phyloP scores from a whole-genome alignment of 1,284 basidiomycete genomes.

The Ganoderma boninense region DNA sequence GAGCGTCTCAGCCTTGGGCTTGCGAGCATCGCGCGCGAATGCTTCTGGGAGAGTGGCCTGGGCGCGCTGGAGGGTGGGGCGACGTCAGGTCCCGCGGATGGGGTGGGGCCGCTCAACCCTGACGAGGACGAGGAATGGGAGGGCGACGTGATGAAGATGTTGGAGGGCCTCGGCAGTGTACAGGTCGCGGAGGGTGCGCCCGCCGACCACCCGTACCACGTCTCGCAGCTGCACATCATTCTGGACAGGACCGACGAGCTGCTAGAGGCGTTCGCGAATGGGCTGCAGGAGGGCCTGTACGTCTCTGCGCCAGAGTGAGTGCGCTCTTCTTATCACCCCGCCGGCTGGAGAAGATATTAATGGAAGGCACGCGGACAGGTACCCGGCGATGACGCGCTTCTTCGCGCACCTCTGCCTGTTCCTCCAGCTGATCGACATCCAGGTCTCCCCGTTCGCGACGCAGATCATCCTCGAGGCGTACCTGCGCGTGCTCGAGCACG shows the following conservation, averaged over 20 bases:
- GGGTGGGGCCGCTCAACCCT: conserved; percentile 1
- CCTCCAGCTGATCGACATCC: conserved; percentile 82
- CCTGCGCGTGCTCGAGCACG: conserved; percentile 80
- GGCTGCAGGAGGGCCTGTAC: conserved; percentile 61
- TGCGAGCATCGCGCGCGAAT: conserved; percentile 54
- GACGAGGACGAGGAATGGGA: conserved; percentile 66
- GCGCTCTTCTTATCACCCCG: background rate
- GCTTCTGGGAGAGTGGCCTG: conserved; percentile 70
- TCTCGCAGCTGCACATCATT: conserved; percentile 88
- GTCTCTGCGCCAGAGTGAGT: conserved; percentile 69
- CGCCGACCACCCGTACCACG: conserved; percentile 86
- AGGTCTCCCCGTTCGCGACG: conserved; percentile 76
- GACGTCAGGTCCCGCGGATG: conserved; percentile 33
- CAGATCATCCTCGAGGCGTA: conserved; percentile 91
- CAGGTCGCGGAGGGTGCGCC: conserved; percentile 67
- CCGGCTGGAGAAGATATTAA: no score
- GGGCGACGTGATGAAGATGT: conserved; percentile 58
- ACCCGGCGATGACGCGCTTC: conserved; percentile 82
- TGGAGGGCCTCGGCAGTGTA: conserved; percentile 62
- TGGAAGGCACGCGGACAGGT: conserved; percentile 49
- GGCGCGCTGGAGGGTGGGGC: conserved; percentile 48
- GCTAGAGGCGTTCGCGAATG: conserved; percentile 76
- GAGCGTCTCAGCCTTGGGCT: conserved; percentile 76
- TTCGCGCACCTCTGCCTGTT: conserved; percentile 96
- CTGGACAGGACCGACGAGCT: conserved; percentile 76